Evolutionary conservation across 805 yeast species (phyloP), one percentile per base, ranked within the genome.

Genomic region (Starmera quercuum): DNA sequence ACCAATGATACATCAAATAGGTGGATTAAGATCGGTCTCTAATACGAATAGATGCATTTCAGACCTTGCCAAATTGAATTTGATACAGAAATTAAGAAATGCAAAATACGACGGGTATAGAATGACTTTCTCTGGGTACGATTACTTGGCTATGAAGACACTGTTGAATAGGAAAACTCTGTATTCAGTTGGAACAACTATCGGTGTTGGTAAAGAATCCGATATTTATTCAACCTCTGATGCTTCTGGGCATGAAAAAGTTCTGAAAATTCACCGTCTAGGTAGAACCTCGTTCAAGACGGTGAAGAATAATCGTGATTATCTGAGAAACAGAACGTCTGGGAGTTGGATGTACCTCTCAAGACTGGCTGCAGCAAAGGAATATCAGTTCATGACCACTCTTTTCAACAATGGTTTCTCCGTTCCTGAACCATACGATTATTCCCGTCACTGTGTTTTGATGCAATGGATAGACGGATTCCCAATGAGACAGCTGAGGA

Each of bases 191-290:
- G 97, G 95, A 13, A 69, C 79, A 30, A 83, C 82, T 8, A 87
- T 90, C 46, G 98, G 97, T 39, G 95, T 92, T 33, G 98, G 98
- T 49, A 92, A 92, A 54, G 98, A 92, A 59, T 87, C 97, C 3
- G 98, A 92, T 62, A 88, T 92, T 49, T 86, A 82, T 56, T 71
- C 88, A 10, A 88, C 83, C 1, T 77, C 80, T 37, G 88, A 82
- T 49, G 63, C 68, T 10, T 52, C 70, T 15, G 92, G 90, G 1
- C 47, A 53, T n/a, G 72, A 75, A 34, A 72, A 74, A 47, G 95
- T 88, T 13, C 61, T 92, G 53, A 92, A 92, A 57, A 81, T 92
- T 25, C 97, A 88, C 59, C 72, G 98, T 45, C 66, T 92, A 38
- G 99, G 99, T 22, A 75, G 98, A 54, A 83, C 90, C 2, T 87